These are phyloP conservation scores for Venturia asperata DNA, from an alignment of 2,329 filamentous ascomycete genomes.

Conservation along the genomic window DNA sequence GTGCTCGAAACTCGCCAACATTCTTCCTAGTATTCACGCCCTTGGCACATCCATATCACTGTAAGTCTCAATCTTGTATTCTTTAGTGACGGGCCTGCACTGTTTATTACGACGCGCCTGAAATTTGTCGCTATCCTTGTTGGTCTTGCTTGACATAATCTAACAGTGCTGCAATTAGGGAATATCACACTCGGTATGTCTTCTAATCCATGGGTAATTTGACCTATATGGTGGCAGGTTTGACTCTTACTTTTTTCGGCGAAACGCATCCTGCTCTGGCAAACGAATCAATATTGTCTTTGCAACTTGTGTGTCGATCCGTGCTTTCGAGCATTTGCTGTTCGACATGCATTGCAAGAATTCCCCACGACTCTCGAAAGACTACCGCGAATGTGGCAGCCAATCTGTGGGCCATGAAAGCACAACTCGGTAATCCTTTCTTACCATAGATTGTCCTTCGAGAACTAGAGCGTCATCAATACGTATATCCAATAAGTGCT, in stretches of 20 bases:
- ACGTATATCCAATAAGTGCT: too few species aligned
- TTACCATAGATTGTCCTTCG: too few species aligned
- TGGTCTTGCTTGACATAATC: background rate
- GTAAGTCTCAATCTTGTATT: background rate
- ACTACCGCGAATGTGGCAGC: background rate
- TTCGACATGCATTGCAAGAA: background rate
- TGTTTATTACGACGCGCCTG: background rate
- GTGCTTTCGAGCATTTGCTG: background rate
- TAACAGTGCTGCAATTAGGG: background rate
- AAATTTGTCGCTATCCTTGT: background rate
- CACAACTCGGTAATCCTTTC: background rate
- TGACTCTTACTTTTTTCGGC: background rate
- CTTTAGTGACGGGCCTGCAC: background rate
- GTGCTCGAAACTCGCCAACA: background rate
- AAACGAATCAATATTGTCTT: background rate
- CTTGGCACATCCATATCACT: background rate
- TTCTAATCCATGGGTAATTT: background rate
- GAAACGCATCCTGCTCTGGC: background rate
- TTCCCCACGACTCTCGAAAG: background rate
- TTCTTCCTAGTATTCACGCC: background rate
- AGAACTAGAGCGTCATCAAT: too few species aligned
- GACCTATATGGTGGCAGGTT: background rate
- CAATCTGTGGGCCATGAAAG: background rate
- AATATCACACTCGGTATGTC: background rate
- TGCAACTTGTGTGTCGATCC: background rate